A percentile compares a stretch with the other conserved stretches of the same genome.
These are phyloP conservation scores for Paulownia fortunei DNA, from an alignment of 257 asterid genomes.

Conservation along the genomic window DNA sequence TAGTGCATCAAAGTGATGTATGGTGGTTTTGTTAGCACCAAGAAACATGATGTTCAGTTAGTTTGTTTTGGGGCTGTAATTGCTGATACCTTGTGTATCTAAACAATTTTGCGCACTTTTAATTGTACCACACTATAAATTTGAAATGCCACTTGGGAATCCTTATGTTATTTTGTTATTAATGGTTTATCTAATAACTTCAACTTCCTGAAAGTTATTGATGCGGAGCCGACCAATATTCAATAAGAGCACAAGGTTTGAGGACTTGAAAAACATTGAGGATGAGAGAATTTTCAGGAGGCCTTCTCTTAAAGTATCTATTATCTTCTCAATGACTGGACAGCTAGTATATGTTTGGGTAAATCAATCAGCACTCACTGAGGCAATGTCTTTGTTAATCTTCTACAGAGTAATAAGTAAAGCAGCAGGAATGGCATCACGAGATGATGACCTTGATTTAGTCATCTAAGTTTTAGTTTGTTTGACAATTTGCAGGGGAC, in stretches of 20 bases:
- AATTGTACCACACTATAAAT: neutral
- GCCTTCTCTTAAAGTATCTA: slow-evolving; percentile 63
- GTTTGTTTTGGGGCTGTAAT: neutral
- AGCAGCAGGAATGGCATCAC: slow-evolving; percentile 71
- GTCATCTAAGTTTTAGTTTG: slow-evolving; percentile 36
- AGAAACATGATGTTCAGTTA: neutral
- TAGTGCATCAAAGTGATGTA: neutral
- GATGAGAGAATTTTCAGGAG: slow-evolving; percentile 78
- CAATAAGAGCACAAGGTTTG: slow-evolving; percentile 95
- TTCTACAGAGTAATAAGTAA: slow-evolving; percentile 61
- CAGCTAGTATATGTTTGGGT: slow-evolving; percentile 4
- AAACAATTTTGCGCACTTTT: neutral
- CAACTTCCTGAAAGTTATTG: slow-evolving; percentile 29
- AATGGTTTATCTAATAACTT: slow-evolving; percentile 15
- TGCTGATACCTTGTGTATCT: neutral
- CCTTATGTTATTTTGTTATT: neutral
- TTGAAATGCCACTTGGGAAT: neutral
- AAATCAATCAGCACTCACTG: slow-evolving; percentile 12
- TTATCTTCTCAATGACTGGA: neutral
- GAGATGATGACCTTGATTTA: slow-evolving; percentile 87
- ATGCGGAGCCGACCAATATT: slow-evolving; percentile 94
- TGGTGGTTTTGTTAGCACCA: neutral
- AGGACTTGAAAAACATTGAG: slow-evolving; percentile 87
- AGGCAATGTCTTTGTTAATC: slow-evolving; percentile 30
- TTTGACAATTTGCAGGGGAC: slow-evolving; percentile 55